Percentiles rank a stretch among this genome's conserved stretches.
Evolutionary conservation across 2,329 filamentous ascomycete genomes (phyloP).

Genomic region (Chaetomiaceae sp.): DNA sequence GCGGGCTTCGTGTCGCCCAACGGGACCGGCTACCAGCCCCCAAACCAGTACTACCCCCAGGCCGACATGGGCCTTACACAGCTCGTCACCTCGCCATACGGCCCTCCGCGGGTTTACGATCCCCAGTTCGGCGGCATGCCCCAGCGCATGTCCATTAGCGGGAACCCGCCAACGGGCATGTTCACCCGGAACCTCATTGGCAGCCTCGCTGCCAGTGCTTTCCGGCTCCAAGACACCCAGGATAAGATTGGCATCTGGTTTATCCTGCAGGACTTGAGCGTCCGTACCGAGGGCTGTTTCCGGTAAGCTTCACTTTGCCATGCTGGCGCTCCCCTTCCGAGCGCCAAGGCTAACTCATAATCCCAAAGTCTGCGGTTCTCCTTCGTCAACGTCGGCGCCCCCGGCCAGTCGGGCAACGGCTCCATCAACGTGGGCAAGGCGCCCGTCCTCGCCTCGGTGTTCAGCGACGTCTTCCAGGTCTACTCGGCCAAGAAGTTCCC

Average conservation of each 20-base stretch:
- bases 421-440: slow-evolving; percentile 70
- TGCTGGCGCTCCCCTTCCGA: slow-evolving; percentile 8
- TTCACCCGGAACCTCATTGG: slow-evolving; percentile 94
- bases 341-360: slow-evolving; percentile 2
- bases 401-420: slow-evolving; percentile 34
- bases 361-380: slow-evolving; percentile 56
- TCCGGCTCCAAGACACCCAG: slow-evolving; percentile 71
- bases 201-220: slow-evolving; percentile 83
- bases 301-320: slow-evolving; percentile 52
- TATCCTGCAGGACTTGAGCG: slow-evolving; percentile 89
- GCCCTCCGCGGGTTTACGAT: slow-evolving; percentile 24
- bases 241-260: slow-evolving; percentile 93
- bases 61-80: slow-evolving; percentile 19
- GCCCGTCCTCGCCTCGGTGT: slow-evolving; percentile 78
- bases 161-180: slow-evolving; percentile 67
- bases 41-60: slow-evolving; percentile 23
- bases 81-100: slow-evolving; percentile 20
- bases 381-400: slow-evolving; percentile 77
- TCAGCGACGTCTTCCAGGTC: slow-evolving; percentile 86
- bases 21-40: slow-evolving; percentile 18
- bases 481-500: slow-evolving; percentile 98
- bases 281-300: slow-evolving; percentile 87
- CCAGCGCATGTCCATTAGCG: slow-evolving; percentile 35
- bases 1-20: slow-evolving; percentile 24
- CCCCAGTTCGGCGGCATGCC: slow-evolving; percentile 16